Conservation (phyloP, 129 eudicot genomes). For the Dittrichia graveolens region DNA sequence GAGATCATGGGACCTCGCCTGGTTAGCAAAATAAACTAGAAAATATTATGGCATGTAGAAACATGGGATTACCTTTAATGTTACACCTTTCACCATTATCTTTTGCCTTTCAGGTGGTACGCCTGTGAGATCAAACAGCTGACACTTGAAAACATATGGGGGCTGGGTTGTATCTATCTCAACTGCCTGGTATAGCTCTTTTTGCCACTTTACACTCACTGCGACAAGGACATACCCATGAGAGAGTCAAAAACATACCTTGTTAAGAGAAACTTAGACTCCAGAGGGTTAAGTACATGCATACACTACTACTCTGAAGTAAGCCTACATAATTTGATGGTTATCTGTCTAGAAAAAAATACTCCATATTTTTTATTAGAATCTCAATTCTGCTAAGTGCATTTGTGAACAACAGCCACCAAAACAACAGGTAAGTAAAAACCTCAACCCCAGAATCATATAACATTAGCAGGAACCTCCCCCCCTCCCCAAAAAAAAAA, state of each 20-base stretch:
- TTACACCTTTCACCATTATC: constrained; percentile 94
- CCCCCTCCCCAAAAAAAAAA: too few relatives aligned
- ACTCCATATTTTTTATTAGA: background rate
- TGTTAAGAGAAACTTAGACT: constrained; percentile 19
- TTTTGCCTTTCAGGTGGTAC: constrained; percentile 99
- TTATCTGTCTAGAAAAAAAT: background rate
- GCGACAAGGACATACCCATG: constrained; percentile 27
- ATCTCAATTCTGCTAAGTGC: background rate
- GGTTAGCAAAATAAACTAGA: constrained; percentile 3
- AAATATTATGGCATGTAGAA: constrained; percentile 8
- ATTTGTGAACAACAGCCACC: constrained; percentile 14
- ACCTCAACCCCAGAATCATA: constrained; percentile 11
- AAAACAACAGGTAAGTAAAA: background rate
- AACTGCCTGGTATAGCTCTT: constrained; percentile 67
- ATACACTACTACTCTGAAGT: background rate
- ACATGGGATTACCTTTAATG: constrained; percentile 65
- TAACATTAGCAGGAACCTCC: background rate
- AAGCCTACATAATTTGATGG: background rate
- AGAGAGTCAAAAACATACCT: constrained; percentile 23
- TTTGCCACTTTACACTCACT: constrained; percentile 99
- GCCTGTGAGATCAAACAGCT: constrained; percentile 91
- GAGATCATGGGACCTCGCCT: background rate
- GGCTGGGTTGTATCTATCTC: constrained; percentile 96
- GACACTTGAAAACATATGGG: constrained; percentile 89
- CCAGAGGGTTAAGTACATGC: constrained; percentile 1